phyloP scores from a whole-genome alignment of 2,329 filamentous ascomycete species.

The Microcyclospora pomicola region DNA sequence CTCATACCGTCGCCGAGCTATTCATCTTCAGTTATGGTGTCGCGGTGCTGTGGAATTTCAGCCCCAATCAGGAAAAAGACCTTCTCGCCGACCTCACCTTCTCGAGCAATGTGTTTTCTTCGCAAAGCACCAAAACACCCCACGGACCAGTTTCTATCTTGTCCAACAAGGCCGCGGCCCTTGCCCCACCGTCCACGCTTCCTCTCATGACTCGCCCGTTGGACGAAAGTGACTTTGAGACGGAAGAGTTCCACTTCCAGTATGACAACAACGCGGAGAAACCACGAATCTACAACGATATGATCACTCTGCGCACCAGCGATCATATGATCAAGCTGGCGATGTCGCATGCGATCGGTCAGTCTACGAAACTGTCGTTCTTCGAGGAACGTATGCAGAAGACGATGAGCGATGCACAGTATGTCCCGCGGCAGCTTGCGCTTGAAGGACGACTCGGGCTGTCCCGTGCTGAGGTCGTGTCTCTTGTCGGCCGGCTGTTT shows the following conservation, averaged over 20 bases:
- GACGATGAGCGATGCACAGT: slow-evolving; percentile 85
- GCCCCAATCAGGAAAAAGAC: slow-evolving; percentile 88
- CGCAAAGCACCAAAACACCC: slow-evolving; percentile 1
- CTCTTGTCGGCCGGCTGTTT: slow-evolving; percentile 79
- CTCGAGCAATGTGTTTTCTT: slow-evolving; percentile 28
- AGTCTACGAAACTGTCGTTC: slow-evolving; percentile 90
- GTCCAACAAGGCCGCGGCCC: slow-evolving; percentile 14
- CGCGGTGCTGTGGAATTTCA: slow-evolving; percentile 98
- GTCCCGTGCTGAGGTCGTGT: slow-evolving; percentile 82
- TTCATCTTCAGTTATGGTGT: slow-evolving; percentile 97
- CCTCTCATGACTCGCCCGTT: slow-evolving; percentile 61
- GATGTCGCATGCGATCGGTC: slow-evolving; percentile 92
- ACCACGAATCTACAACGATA: slow-evolving; percentile 93
- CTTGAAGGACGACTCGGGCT: slow-evolving; percentile 83
- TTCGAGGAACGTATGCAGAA: slow-evolving; percentile 94
- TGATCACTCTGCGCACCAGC: slow-evolving; percentile 88
- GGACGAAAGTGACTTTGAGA: slow-evolving; percentile 85
- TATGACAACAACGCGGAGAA: slow-evolving; percentile 77
- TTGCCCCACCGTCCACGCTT: slow-evolving; percentile 31
- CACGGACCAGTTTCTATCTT: slow-evolving; percentile 1
- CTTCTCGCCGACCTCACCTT: slow-evolving; percentile 91
- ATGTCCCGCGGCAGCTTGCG: slow-evolving; percentile 78
- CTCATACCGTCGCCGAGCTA: slow-evolving; percentile 79
- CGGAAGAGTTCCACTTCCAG: slow-evolving; percentile 96
- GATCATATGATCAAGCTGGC: slow-evolving; percentile 99